phyloP scores from a whole-genome alignment of 2,329 filamentous ascomycete species.

The Neoascochyta sp. region DNA sequence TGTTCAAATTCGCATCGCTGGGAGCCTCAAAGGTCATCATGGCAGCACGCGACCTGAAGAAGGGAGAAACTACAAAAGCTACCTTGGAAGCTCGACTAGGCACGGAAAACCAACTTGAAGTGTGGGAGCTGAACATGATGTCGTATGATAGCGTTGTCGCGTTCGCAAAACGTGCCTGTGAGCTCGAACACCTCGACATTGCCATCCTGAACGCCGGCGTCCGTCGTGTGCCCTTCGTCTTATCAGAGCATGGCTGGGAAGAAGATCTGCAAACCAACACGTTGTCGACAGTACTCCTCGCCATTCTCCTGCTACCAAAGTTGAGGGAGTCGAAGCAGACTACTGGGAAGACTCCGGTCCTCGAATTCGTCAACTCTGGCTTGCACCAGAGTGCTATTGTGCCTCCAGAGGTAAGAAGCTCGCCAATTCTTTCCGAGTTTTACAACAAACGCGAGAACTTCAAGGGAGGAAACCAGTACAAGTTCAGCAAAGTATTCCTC shows the following conservation, averaged over 20 bases:
- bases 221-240: slow-evolving; percentile 17
- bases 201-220: slow-evolving; percentile 42
- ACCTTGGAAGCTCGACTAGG: slow-evolving; percentile 26
- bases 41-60: slow-evolving; percentile 33
- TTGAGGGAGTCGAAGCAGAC: slow-evolving; percentile 25
- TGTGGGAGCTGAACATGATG: slow-evolving; percentile 39
- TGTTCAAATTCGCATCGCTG: slow-evolving; percentile 35
- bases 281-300: slow-evolving; percentile 55
- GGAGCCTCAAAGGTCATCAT: slow-evolving; percentile 40
- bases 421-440: slow-evolving; percentile 24
- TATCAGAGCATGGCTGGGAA: slow-evolving; percentile 38
- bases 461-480: slow-evolving; percentile 25
- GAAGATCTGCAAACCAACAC: slow-evolving; percentile 56
- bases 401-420: slow-evolving; percentile 13
- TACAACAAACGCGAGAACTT: slow-evolving; percentile 32
- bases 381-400: slow-evolving; percentile 27
- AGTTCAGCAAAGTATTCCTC: slow-evolving; percentile 34
- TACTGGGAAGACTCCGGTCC: slow-evolving; percentile 22
- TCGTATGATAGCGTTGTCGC: slow-evolving; percentile 32
- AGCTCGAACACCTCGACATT: slow-evolving; percentile 36
- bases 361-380: slow-evolving; percentile 35
- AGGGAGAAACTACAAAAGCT: slow-evolving; percentile 34
- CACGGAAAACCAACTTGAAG: slow-evolving; percentile 28
- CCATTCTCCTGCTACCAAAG: slow-evolving; percentile 47
- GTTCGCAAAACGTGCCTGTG: slow-evolving; percentile 28